Percentiles rank a stretch among this genome's conserved stretches.
These are phyloP conservation scores for Aspergillus flavus DNA, from an alignment of 2,329 filamentous ascomycete species.

Conservation along the genomic window DNA sequence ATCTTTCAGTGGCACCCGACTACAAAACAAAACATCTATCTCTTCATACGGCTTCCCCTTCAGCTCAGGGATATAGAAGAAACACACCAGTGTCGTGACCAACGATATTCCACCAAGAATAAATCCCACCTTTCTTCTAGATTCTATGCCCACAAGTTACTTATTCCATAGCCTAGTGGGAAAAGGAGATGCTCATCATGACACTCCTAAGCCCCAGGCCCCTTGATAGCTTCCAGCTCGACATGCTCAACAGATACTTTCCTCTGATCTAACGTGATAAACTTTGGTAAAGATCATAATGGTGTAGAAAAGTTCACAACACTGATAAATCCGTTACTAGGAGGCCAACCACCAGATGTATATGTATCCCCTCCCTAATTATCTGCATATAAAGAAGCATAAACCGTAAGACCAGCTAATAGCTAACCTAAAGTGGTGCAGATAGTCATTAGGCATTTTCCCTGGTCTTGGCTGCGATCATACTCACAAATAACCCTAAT, in stretches of 20 bases:
- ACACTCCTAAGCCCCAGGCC: background rate
- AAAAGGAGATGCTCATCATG: background rate
- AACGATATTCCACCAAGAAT: slow-evolving; percentile 27
- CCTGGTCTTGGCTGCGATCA: background rate
- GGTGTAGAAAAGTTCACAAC: too few relatives aligned
- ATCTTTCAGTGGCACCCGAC: slow-evolving; percentile 9
- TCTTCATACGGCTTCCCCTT: slow-evolving; percentile 27
- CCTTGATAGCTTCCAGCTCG: background rate
- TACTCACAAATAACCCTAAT: background rate
- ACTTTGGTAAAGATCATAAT: too few relatives aligned
- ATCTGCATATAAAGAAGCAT: too few relatives aligned
- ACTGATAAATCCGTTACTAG: background rate
- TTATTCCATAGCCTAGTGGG: too few relatives aligned
- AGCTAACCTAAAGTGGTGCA: too few relatives aligned
- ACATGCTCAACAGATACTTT: background rate
- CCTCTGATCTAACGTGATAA: background rate
- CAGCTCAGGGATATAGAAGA: slow-evolving; percentile 27
- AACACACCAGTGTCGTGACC: slow-evolving; percentile 22
- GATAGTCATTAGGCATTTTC: background rate
- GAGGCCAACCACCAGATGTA: background rate
- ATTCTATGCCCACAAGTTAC: slow-evolving; percentile 9
- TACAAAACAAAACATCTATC: slow-evolving; percentile 12
- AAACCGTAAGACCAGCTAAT: too few relatives aligned
- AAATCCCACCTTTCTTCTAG: slow-evolving; percentile 34
- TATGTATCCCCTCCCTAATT: background rate